Conservation (phyloP, 23 red algal genomes). For the Cyanidium caldarium region DNA sequence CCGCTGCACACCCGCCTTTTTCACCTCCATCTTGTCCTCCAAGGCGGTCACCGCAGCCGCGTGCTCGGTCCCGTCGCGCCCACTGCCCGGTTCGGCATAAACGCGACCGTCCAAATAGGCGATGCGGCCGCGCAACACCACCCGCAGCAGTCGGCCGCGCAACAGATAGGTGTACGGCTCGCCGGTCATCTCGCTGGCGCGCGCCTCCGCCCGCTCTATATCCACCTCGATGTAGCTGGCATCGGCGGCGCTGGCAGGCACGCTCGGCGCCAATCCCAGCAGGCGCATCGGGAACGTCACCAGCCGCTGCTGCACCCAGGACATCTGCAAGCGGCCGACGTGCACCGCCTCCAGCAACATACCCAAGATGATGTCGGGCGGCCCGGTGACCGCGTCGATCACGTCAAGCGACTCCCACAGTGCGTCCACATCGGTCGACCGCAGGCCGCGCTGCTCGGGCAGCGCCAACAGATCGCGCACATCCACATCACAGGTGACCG, state of each 20-base stretch:
- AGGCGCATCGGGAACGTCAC: slow-evolving; percentile 42
- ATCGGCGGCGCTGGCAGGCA: not conserved
- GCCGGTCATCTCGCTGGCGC: slow-evolving; percentile 26
- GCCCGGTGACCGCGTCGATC: slow-evolving; percentile 72
- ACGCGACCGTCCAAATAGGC: slow-evolving; percentile 79
- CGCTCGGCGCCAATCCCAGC: slow-evolving; percentile 20
- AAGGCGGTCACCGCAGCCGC: not conserved
- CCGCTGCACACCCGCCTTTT: no score
- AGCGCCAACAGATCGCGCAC: slow-evolving; percentile 56
- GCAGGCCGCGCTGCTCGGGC: slow-evolving; percentile 11
- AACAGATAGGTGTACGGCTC: slow-evolving; percentile 8
- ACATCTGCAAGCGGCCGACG: slow-evolving; percentile 37
- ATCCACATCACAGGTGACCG: slow-evolving; percentile 77
- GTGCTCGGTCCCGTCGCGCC: slow-evolving; percentile 9
- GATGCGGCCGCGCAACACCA: slow-evolving; percentile 41
- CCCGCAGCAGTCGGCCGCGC: slow-evolving; percentile 55
- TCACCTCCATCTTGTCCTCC: no score
- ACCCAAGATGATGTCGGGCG: slow-evolving; percentile 44
- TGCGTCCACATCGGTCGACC: slow-evolving; percentile 47
- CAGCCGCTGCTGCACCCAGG: slow-evolving; percentile 52
- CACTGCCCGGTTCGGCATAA: slow-evolving; percentile 29
- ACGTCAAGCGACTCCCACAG: slow-evolving; percentile 81
- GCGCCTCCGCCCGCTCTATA: slow-evolving; percentile 39
- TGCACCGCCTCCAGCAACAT: slow-evolving; percentile 49
- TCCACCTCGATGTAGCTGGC: slow-evolving; percentile 54